Base-by-base conservation (phyloP, 208 protist genomes). In the Trypanosoma congolense region DNA sequence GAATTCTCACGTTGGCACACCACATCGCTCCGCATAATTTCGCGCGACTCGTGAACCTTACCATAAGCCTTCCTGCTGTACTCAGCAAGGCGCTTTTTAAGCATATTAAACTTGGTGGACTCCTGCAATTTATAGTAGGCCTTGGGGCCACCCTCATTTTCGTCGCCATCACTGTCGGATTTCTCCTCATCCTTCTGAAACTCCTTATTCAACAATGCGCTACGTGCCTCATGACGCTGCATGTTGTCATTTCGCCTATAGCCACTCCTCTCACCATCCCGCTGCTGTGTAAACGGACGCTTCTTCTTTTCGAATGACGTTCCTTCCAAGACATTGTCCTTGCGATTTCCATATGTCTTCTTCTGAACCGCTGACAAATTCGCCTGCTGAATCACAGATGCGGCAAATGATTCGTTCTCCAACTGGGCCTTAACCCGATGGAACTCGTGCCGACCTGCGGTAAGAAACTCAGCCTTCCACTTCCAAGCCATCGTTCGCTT, bases 1-100 rank as follows among this genome's bases (percentile, higher is more conserved):
- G 97, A 86, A 73, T 99, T 99, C 66, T 99, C 99, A 5, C 98
- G 84, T 90, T 99, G 97, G 77, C 99, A 99, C 5, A 99, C 92
- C 36, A 96, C 98, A 41, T 97, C 93, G 29, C 61, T 84, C 26
- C 73, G 85, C 56, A 92, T 72, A 43, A 94, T 79, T 58, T 96
- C 87, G 26, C 80, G 74, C 16, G 95, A 96, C 25, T 97, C 83
- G 68, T 98, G 96, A 8, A 87, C 86, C 56, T 98, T 98, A 55
- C 98, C 98, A 77, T 99, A 99, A 1, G 93, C 97, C 49, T 97
- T 96, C 25, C 80, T 75, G 41, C 87, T 98, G 76, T 99, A 99
- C 56, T 98, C 92, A 40, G 79, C 83, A 19, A 99, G 75, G 26
- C 98, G 90, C 57, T 96, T 93, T 69, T 96, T 98, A 2, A 98